Evolutionary conservation across 805 yeast genomes (phyloP).

Genomic region (Zygoascus ofunaensis): DNA sequence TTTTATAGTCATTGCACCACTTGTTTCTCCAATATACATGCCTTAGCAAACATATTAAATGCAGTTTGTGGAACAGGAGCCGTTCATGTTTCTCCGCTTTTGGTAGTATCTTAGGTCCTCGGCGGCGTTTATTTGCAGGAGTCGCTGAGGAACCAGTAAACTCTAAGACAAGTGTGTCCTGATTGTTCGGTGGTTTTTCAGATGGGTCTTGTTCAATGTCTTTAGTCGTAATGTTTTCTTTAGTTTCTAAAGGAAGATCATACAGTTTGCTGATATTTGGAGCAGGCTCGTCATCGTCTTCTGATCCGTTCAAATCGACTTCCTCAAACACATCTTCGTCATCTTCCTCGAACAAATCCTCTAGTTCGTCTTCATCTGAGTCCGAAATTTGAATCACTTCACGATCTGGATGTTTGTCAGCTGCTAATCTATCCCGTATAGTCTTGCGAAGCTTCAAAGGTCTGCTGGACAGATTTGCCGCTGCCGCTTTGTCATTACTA

Average conservation of each 20-base stretch:
- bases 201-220: conserved; percentile 1
- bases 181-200: background rate
- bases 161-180: conserved; percentile 1
- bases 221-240: background rate
- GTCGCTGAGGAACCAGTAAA: background rate
- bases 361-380: conserved; percentile 21
- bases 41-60: conserved; percentile 47
- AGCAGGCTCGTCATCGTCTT: background rate
- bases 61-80: conserved; percentile 46
- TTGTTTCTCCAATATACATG: conserved; percentile 63
- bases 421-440: background rate
- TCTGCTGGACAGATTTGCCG: background rate
- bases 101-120: conserved; percentile 6
- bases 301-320: conserved; percentile 24
- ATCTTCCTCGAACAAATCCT: conserved; percentile 23
- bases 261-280: conserved; percentile 13
- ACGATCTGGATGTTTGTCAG: background rate
- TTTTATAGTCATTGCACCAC: conserved; percentile 54
- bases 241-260: conserved; percentile 8
- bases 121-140: background rate
- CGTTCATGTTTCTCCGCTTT: conserved; percentile 50
- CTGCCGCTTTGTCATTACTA: background rate
- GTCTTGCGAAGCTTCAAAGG: conserved; percentile 10
- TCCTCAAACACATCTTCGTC: conserved; percentile 34
- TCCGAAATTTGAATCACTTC: conserved; percentile 16